Evolutionary conservation across 148 eudicot species (phyloP).

Genomic region (Camellia japonica): DNA sequence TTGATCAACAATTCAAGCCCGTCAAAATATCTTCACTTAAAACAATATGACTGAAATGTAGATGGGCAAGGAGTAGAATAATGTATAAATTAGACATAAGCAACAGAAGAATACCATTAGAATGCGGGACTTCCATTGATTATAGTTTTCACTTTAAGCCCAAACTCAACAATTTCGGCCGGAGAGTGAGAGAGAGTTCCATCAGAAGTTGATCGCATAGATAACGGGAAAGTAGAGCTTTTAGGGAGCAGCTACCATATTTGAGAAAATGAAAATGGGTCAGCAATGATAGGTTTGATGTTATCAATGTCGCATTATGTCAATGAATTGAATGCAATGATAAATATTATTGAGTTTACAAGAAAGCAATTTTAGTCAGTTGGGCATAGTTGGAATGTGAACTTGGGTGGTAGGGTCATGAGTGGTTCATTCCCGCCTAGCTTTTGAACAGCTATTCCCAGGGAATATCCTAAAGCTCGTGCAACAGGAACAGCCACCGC

Average conservation of each 20-base stretch:
- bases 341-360: background rate
- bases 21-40: too few species aligned
- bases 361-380: slow-evolving; percentile 3
- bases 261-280: background rate
- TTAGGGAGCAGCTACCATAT: background rate
- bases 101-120: too few species aligned
- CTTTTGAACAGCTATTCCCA: slow-evolving; percentile 76
- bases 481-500: slow-evolving; percentile 89
- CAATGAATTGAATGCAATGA: background rate
- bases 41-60: too few species aligned
- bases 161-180: too few species aligned
- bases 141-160: too few species aligned
- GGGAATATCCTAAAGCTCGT: slow-evolving; percentile 76
- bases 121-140: too few species aligned
- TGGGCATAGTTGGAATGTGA: slow-evolving; percentile 41
- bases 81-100: too few species aligned
- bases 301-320: background rate
- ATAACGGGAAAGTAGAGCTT: background rate
- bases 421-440: slow-evolving; percentile 51
- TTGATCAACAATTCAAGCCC: too few species aligned
- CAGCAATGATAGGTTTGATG: background rate
- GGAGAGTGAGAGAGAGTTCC: too few species aligned
- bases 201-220: background rate
- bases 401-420: slow-evolving; percentile 76
- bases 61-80: too few species aligned